phyloP scores from a whole-genome alignment of 805 yeast genomes.

The Myxozyma monticola region DNA sequence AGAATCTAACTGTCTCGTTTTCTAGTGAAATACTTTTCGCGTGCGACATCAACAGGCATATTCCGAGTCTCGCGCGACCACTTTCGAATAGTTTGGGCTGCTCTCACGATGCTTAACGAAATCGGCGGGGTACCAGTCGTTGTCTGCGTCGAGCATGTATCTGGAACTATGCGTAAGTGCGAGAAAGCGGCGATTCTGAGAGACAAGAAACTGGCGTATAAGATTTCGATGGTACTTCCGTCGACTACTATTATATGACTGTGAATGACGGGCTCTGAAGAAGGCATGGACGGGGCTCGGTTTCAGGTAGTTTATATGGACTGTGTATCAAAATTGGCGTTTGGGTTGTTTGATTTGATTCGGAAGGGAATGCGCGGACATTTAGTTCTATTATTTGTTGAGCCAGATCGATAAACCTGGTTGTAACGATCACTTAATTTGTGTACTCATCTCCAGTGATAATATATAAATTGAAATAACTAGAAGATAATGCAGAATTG shows the following conservation, averaged over 20 bases:
- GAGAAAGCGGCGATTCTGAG: constrained; percentile 63
- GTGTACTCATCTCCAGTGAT: no score
- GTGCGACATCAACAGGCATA: constrained; percentile 80
- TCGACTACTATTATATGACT: not conserved
- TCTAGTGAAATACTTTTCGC: constrained; percentile 72
- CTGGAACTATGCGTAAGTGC: constrained; percentile 79
- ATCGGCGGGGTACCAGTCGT: constrained; percentile 54
- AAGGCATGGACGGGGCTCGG: no score
- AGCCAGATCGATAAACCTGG: no score
- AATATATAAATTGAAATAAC: no score
- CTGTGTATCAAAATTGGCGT: no score
- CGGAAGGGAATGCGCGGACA: no score
- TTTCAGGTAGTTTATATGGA: no score
- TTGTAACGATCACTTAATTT: no score
- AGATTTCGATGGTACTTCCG: not conserved
- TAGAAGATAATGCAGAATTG: no score
- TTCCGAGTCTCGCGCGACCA: constrained; percentile 71
- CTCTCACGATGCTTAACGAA: constrained; percentile 50
- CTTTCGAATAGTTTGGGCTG: constrained; percentile 61
- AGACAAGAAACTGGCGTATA: constrained; percentile 1
- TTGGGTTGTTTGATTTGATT: no score
- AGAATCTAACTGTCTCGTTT: not conserved
- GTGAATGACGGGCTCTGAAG: not conserved
- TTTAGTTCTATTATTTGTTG: no score
- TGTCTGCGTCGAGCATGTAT: constrained; percentile 63